phyloP scores from a whole-genome alignment of 192 early-diverging fungal species.

The Endogone sp. region DNA sequence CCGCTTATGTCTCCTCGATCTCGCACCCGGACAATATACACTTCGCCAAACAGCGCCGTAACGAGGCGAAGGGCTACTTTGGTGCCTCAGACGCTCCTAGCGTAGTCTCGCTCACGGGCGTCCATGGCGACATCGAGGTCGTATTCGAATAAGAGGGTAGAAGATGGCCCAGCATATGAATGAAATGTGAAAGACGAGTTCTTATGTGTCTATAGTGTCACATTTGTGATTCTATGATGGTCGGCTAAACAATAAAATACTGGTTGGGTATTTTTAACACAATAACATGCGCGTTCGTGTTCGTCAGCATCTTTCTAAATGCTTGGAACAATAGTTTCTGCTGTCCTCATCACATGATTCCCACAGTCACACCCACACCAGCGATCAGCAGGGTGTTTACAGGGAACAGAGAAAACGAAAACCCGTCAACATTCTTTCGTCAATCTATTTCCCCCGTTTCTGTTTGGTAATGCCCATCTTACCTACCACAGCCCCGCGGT shows the following conservation, averaged over 20 bases:
- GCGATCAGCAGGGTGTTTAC: neutral
- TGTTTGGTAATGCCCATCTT: conserved; percentile 14
- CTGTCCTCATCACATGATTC: neutral
- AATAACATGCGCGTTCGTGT: too few relatives aligned
- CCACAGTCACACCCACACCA: neutral
- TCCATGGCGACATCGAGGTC: neutral
- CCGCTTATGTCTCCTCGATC: neutral
- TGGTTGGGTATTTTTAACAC: too few relatives aligned
- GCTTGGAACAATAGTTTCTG: too few relatives aligned
- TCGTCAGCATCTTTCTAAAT: too few relatives aligned
- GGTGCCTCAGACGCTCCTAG: neutral
- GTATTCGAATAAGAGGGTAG: neutral
- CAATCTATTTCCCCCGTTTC: too few relatives aligned
- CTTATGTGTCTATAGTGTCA: too few relatives aligned
- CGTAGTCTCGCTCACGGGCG: neutral
- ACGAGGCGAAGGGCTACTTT: neutral
- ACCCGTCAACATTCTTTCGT: too few relatives aligned
- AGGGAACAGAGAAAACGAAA: too few relatives aligned
- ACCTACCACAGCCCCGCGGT: conserved; percentile 12
- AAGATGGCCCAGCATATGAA: too few relatives aligned
- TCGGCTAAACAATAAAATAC: too few relatives aligned
- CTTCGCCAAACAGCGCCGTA: neutral
- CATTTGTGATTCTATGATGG: too few relatives aligned
- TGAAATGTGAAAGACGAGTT: too few relatives aligned
- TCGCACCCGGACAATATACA: neutral